Evolutionary conservation across 1,284 basidiomycete species (phyloP), one percentile per base, ranked within the genome.

Genomic region (Ceratobasidium theobromae): DNA sequence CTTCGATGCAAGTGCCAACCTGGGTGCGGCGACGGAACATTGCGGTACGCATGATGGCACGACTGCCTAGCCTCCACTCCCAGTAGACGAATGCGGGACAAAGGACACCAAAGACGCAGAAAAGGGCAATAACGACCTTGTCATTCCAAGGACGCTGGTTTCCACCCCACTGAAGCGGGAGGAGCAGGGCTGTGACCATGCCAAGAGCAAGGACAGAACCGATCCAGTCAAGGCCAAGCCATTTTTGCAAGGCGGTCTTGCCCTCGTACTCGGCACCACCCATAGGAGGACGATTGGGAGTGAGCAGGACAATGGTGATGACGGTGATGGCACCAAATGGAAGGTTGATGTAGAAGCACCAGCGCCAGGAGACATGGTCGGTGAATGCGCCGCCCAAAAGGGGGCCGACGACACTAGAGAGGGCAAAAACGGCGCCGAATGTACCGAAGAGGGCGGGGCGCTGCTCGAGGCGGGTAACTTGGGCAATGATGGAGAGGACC

Each of bases 311-410:
- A 70, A 62, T 62, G 18, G 58, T 62, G 30, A 35, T n/a, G 30
- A 62, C 58, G 9, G 77, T 74, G 58, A 73, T 66, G 48, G 67
- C 71, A 48, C 77, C 78, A 60, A 79, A 72, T 4, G 80, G 80
- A 0, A 82, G 73, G 72, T 81, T 82, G 33, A 65, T 58, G 54
- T 52, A 65, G 48, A 69, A 69, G 16, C 70, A 73, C 77, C 75
- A 76, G 48, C 80, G 71, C 80, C 80, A 81, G 0, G 75, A 74
- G 33, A 78, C 76, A 18, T 73, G 73, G 58, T 80, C 76, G 21
- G 78, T 78, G 69, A 81, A 80, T 3, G 75, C 78, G 38, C 78
- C 78, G 27, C 77, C 77, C 5, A 79, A 70, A 14, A 78, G 69
- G 0, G 77, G 77, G 5, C 72, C 73, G 28, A 74, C 66, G 49